Conservation (phyloP, 2,329 filamentous ascomycete species). For the Acephala macrosclerotiorum region DNA sequence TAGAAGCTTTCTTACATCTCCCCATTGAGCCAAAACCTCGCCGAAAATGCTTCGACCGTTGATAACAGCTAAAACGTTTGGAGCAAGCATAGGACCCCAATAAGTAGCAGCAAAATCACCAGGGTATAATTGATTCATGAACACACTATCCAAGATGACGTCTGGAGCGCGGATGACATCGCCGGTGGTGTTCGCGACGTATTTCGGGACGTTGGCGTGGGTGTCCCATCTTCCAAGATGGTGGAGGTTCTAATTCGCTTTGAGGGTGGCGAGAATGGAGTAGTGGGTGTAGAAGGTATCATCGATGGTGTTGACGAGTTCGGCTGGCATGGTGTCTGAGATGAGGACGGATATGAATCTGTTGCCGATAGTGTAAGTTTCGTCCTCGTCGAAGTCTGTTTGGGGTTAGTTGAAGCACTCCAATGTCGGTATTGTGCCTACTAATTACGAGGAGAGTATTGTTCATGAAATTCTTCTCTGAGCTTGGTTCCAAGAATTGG, state of each 20-base stretch:
- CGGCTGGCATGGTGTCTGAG: constrained; percentile 56
- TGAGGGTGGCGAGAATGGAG: constrained; percentile 46
- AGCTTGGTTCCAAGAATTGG: constrained; percentile 58
- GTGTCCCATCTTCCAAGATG: constrained; percentile 50
- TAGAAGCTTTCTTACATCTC: constrained; percentile 10
- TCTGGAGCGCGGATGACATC: constrained; percentile 14
- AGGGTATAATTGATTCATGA: constrained; percentile 18
- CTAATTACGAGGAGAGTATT: constrained; percentile 58
- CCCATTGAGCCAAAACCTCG: no score
- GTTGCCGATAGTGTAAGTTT: constrained; percentile 57
- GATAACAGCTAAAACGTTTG: constrained; percentile 10
- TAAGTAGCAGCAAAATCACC: constrained; percentile 6
- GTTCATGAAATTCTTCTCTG: constrained; percentile 56
- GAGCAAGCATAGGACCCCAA: constrained; percentile 7
- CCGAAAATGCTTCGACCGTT: constrained; percentile 15
- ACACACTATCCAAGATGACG: constrained; percentile 5
- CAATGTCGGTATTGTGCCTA: background rate
- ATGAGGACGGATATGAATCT: constrained; percentile 59
- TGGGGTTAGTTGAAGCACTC: background rate
- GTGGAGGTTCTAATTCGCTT: constrained; percentile 50
- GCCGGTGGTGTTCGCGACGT: constrained; percentile 34
- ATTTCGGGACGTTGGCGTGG: constrained; percentile 36
- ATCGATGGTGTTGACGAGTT: constrained; percentile 57
- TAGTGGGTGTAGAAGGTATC: constrained; percentile 54
- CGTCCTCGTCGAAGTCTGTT: constrained; percentile 58